These are phyloP conservation scores for Neurospora sp. DNA, from an alignment of 495 filamentous ascomycete species.

Conservation along the genomic window DNA sequence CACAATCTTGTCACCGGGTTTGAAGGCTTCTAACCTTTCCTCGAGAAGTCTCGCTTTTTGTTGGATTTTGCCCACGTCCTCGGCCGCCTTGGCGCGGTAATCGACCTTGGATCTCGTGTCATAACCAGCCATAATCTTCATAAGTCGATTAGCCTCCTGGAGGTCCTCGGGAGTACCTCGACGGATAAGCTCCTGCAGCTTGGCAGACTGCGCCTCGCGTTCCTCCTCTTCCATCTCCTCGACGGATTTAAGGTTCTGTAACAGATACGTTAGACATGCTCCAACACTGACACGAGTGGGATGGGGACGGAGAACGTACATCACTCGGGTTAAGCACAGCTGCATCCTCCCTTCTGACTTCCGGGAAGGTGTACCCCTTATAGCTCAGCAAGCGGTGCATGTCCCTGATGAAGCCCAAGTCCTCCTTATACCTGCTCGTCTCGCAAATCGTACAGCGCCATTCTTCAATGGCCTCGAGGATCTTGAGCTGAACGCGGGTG, in stretches of 20 bases:
- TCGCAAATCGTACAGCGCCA: slow-evolving; percentile 97
- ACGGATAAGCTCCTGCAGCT: slow-evolving; percentile 92
- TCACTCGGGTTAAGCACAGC: slow-evolving; percentile 96
- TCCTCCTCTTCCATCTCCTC: slow-evolving; percentile 99
- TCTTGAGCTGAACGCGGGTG: slow-evolving; percentile 78
- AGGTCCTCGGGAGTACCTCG: slow-evolving; percentile 84
- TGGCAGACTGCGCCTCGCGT: slow-evolving; percentile 85
- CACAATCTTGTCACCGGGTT: slow-evolving; percentile 69
- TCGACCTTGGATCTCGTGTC: slow-evolving; percentile 93
- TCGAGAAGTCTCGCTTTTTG: slow-evolving; percentile 86
- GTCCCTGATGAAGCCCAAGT: slow-evolving; percentile 90
- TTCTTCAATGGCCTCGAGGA: slow-evolving; percentile 95
- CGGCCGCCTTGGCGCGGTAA: slow-evolving; percentile 93
- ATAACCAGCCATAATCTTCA: slow-evolving; percentile 98
- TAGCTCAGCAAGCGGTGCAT: slow-evolving; percentile 95
- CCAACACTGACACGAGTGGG: neutral
- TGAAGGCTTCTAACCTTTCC: slow-evolving; percentile 79
- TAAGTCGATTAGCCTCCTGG: slow-evolving; percentile 89
- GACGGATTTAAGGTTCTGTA: slow-evolving; percentile 83
- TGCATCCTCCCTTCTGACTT: slow-evolving; percentile 84
- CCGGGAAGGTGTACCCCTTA: slow-evolving; percentile 93
- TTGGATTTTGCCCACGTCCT: slow-evolving; percentile 87
- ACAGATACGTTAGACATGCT: neutral
- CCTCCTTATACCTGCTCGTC: slow-evolving; percentile 93
- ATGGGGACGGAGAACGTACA: slow-evolving; percentile 43